Evolutionary conservation across 2,329 filamentous ascomycete species (phyloP), one percentile per base, ranked within the genome.

Genomic region (Didymella lethalis): DNA sequence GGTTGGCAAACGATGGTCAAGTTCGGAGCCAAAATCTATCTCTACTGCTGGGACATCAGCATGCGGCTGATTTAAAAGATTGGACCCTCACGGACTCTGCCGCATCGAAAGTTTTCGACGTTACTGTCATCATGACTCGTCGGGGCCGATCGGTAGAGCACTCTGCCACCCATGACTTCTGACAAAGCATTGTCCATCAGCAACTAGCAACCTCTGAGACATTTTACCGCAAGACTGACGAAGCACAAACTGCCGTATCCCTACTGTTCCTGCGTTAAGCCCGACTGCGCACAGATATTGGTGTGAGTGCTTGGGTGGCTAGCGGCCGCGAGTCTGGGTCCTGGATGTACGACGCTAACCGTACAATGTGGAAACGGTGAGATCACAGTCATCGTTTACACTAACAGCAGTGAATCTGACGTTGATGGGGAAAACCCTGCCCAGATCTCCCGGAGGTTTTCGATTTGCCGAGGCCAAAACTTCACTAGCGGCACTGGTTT

Each of bases 261-360:
- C 20, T 40, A 44, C 28, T 51, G 18, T 41, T 51, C 28, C 38
- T 32, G 38, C 28, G 18, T 51, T 12, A 7, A 51, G 40, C 12
- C 44, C 20, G 38, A 36, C 40, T 23, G 12, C 18, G 8, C 20
- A 18, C 34, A 43, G 38, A 28, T 28, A 28, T 28, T 36, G 29
- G 48, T 28, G 38, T 32, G 38, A 50, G 43, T 43, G 26, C n/a
- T 32, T 12, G 26, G 32, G 16, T 31, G 38, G 32, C 36, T 41
- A 43, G 49, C 40, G 20, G 32, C 20, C 34, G 34, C 34, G 47
- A 49, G 32, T 29, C 38, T 51, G 16, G 49, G 45, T 52, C 40
- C 29, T 34, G 14, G 49, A 45, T 52, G 49, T 52, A 52, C 49
- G 40, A 45, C 29, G 23, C 16, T n/a, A 25, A 25, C 29, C 41